These are phyloP conservation scores for Cladophialophora immunda DNA, from an alignment of 2,329 filamentous ascomycete genomes.

Conservation along the genomic window DNA sequence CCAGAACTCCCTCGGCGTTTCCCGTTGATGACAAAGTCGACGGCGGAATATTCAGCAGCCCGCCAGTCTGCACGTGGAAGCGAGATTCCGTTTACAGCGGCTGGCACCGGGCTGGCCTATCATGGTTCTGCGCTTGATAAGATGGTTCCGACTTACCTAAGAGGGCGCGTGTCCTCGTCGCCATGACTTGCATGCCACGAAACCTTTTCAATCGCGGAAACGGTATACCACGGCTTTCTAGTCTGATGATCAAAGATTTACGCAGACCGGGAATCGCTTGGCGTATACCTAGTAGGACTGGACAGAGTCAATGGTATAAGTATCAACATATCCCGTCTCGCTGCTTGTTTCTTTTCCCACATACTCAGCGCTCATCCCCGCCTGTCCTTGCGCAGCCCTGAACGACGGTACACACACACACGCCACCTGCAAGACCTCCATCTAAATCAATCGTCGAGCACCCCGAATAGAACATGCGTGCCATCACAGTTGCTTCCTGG, in stretches of 20 bases:
- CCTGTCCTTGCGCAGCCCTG: background rate
- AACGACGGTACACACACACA: too few species aligned
- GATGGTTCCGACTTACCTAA: background rate
- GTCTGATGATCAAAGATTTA: background rate
- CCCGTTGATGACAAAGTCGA: constrained; percentile 3
- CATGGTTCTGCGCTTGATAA: background rate
- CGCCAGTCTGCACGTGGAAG: constrained; percentile 15
- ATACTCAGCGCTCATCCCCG: background rate
- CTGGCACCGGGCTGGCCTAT: background rate
- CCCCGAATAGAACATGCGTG: constrained; percentile 27
- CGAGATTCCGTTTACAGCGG: constrained; percentile 14
- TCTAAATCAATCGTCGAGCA: background rate
- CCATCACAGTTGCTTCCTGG: constrained; percentile 36
- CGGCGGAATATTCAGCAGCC: constrained; percentile 6
- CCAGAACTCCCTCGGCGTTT: too few species aligned
- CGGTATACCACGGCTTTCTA: background rate
- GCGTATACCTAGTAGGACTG: background rate
- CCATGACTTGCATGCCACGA: background rate
- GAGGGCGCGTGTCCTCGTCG: background rate
- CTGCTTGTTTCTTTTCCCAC: background rate
- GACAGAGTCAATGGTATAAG: background rate
- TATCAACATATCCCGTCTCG: background rate
- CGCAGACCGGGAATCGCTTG: background rate
- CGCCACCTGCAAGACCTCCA: background rate
- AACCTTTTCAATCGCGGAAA: background rate